Evolutionary conservation across 2,329 filamentous ascomycete species (phyloP), one percentile per base, ranked within the genome.

Genomic region (Hypoxylon sp.): DNA sequence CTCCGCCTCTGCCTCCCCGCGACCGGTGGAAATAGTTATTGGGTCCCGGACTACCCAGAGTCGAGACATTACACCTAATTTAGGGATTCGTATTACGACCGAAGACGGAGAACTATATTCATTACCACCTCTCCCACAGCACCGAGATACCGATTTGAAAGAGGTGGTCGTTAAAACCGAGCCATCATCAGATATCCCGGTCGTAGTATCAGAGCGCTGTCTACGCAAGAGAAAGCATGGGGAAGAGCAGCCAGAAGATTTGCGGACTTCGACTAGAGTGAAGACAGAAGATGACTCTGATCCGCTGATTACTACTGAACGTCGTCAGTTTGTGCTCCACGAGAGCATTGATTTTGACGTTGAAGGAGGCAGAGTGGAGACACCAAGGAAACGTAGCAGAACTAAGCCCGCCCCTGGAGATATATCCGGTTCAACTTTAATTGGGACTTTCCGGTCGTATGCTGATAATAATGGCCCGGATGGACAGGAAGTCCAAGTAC

Each of bases 331-430:
- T 64, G 72, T 78, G 19, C 80, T 82, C 0, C 81, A 86, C 43
- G 88, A 89, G 56, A 91, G 87, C 59, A 82, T 91, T 55, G 89
- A 91, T 73, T 80, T 91, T 10, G 86, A 89, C 72, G 81, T 84
- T 45, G 78, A 82, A 56, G 84, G 82, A 6, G 77, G 76, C 45
- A 78, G 50, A 79, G 84, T 72, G 75, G 81, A 56, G 6, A 87
- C 82, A 11, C 82, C 81, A 55, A 79, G 79, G 68, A 82, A 84
- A 67, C 74, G 70, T 17, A 68, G 75, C 50, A 75, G 72, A 43
- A 6, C 66, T 55, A 65, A 71, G 64, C 63, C 63, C 28, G 17
- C 17, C 23, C 28, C 57, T 28, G 45, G 55, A 30, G 25, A 58
- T n/a, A 21, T 52, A 30, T 30, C 45, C 11, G n/a, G 41, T 55